Evolutionary conservation across 495 filamentous ascomycete genomes (phyloP), one percentile per base, ranked within the genome.

Genomic region (Hypomontagnella monticulosa): DNA sequence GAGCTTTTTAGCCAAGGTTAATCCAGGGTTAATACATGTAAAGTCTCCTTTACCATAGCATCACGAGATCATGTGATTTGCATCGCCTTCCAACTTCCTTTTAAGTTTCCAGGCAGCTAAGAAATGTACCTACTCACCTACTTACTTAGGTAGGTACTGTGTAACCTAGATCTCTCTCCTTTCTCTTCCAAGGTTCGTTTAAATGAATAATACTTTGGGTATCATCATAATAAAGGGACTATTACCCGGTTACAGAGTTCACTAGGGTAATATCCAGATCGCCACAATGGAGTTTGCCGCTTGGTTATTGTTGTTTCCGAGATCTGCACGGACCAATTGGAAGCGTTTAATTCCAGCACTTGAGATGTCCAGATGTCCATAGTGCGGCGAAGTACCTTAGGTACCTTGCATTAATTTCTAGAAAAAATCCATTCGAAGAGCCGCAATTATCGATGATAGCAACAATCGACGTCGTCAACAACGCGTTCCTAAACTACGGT

Each of bases 31-130:
- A n/a, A n/a, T n/a, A n/a, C n/a, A n/a, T n/a, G n/a, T n/a, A n/a
- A 27, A 27, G 48, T 30, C 42, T 38, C 11, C 23, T 27, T 14
- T 27, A 27, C 23, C 23, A 27, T 27, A 27, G 23, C 2, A 27
- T 67, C 57, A 62, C 53, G 64, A 62, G 58, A 36, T 42, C 64
- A 62, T 52, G 53, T 67, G 64, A 61, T 53, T 36, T 30, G 40
- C 23, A 14, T 59, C 19, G 36, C 23, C n/a, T 27, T 54, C 40
- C 50, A 42, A 49, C 23, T 27, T 27, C 23, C 23, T 27, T 27
- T 2, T n/a, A n/a, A n/a, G n/a, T n/a, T 49, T 43, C 56, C 56
- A 48, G 18, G 15, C 33, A 12, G 46, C n/a, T n/a, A n/a, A n/a
- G n/a, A n/a, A n/a, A n/a, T n/a, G n/a, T n/a, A n/a, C n/a, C n/a